Percentiles rank a stretch among this genome's conserved stretches.
These are phyloP conservation scores for Neopestalotiopsis rosae DNA, from an alignment of 2,329 filamentous ascomycete genomes.

Conservation along the genomic window DNA sequence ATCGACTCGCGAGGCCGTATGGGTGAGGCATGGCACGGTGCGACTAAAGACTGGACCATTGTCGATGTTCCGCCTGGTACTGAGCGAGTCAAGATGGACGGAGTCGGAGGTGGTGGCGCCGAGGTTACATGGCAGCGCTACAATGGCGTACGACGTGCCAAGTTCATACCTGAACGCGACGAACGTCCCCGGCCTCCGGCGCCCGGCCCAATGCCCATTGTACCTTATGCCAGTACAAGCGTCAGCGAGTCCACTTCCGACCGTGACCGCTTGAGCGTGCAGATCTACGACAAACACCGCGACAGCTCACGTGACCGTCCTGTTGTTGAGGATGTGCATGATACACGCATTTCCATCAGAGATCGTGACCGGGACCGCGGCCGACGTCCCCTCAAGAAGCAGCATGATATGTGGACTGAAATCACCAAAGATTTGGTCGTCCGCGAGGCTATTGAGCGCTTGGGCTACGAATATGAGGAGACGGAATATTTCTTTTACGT, in stretches of 20 bases:
- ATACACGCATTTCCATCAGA: conserved; percentile 51
- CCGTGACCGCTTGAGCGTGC: conserved; percentile 49
- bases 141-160: conserved; percentile 76
- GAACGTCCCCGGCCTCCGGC: conserved; percentile 26
- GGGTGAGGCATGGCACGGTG: conserved; percentile 76
- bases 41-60: conserved; percentile 79
- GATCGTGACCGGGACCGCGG: conserved; percentile 39
- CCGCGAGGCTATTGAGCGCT: conserved; percentile 82
- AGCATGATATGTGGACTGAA: conserved; percentile 88
- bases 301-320: conserved; percentile 44
- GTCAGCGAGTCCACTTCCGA: conserved; percentile 25
- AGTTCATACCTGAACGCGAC: conserved; percentile 74
- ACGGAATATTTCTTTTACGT: conserved; percentile 90
- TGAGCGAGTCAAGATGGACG: conserved; percentile 82
- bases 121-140: conserved; percentile 82
- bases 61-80: conserved; percentile 86
- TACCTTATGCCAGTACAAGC: conserved; percentile 31
- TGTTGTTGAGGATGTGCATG: conserved; percentile 60
- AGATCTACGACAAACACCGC: conserved; percentile 46
- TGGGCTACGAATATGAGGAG: conserved; percentile 90
- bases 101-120: conserved; percentile 73
- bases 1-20: conserved; percentile 67
- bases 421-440: conserved; percentile 92
- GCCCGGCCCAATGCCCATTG: neutral
- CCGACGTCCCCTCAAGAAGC: conserved; percentile 43